These are phyloP conservation scores for Linum lewisii DNA, from an alignment of 345 rosid genomes.

Conservation along the genomic window DNA sequence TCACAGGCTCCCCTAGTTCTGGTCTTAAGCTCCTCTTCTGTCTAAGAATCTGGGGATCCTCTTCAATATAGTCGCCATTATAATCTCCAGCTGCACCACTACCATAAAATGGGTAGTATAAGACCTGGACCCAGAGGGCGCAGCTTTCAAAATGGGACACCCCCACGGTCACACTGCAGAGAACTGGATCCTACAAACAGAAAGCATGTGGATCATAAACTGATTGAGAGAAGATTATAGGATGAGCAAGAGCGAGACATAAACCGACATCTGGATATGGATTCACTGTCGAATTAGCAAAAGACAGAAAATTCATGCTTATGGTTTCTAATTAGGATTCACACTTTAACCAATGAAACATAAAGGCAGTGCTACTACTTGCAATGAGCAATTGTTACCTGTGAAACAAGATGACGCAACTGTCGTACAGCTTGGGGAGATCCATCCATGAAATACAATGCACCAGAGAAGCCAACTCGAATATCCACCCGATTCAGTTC, in stretches of 20 bases:
- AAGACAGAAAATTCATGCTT: no score
- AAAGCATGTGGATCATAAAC: slow-evolving; percentile 12
- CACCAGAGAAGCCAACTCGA: slow-evolving; percentile 90
- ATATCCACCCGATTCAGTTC: slow-evolving; percentile 88
- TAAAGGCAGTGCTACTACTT: no score
- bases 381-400: slow-evolving; percentile 23
- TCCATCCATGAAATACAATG: slow-evolving; percentile 88
- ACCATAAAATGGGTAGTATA: slow-evolving; percentile 93
- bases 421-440: slow-evolving; percentile 96
- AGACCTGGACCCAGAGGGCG: slow-evolving; percentile 92
- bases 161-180: slow-evolving; percentile 88
- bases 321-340: no score
- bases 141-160: slow-evolving; percentile 95
- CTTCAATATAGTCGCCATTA: slow-evolving; percentile 82
- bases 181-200: slow-evolving; percentile 69
- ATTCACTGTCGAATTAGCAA: no score
- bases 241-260: not conserved
- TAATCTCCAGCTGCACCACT: slow-evolving; percentile 70
- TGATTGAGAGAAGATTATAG: not conserved
- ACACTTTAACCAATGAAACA: no score
- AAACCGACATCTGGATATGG: not conserved
- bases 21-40: slow-evolving; percentile 77
- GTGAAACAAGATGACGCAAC: slow-evolving; percentile 83
- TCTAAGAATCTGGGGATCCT: slow-evolving; percentile 71
- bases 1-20: slow-evolving; percentile 94